These are phyloP conservation scores for Coccomyxa sp. DNA, from an alignment of 139 green algal genomes.

Conservation along the genomic window DNA sequence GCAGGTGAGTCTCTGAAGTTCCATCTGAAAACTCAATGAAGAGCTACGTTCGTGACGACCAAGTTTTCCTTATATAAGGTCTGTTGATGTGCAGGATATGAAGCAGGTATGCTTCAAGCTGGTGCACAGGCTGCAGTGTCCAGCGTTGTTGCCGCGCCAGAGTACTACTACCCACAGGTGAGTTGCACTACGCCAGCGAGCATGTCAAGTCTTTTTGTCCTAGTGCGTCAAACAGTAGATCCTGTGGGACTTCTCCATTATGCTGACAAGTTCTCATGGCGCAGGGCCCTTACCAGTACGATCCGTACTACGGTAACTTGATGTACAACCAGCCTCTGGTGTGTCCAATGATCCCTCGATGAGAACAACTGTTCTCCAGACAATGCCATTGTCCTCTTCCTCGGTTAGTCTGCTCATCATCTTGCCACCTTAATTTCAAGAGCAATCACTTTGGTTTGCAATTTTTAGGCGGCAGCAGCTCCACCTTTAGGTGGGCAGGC, in stretches of 20 bases:
- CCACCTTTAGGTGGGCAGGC: neutral
- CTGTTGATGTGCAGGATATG: too few relatives aligned
- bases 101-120: too few relatives aligned
- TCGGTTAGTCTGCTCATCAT: neutral
- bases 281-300: neutral
- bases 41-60: too few relatives aligned
- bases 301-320: neutral
- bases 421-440: neutral
- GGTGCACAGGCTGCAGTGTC: neutral
- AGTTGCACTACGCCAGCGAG: neutral
- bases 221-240: neutral
- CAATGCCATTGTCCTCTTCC: neutral
- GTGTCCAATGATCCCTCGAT: neutral
- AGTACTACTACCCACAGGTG: constrained; percentile 1
- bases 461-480: neutral
- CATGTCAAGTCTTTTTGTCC: neutral
- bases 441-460: neutral
- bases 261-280: neutral
- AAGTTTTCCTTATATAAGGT: too few relatives aligned
- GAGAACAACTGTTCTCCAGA: neutral
- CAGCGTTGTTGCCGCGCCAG: neutral
- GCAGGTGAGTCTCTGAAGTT: too few relatives aligned
- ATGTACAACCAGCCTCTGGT: constrained; percentile 3
- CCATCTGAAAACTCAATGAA: too few relatives aligned
- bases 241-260: neutral